Evolutionary conservation across 2,329 filamentous ascomycete genomes (phyloP), one percentile per base, ranked within the genome.

Genomic region (Madurella fahalii): DNA sequence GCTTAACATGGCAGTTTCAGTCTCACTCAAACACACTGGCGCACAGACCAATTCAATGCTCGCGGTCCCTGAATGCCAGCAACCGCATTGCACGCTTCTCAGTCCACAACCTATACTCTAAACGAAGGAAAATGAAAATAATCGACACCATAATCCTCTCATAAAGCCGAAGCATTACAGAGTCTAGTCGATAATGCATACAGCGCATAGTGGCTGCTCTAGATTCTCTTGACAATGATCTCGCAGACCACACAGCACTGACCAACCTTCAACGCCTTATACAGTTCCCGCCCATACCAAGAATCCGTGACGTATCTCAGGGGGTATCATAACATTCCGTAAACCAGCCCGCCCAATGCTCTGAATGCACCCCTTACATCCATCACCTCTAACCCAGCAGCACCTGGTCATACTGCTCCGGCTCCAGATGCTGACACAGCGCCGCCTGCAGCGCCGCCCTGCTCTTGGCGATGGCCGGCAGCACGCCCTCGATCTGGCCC

Each of bases 401-500:
- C 13, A 80, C 74, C 40, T 70, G 69, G 52, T 81, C 79, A 53
- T 79, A 77, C 56, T 73, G 67, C 37, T 72, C 70, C 34, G 67
- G 66, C 30, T 73, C 72, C 20, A 83, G 64, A 55, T 78, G 72
- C 43, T 70, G 67, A 37, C 75, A 70, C 54, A 84, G 62, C 37
- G 77, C 72, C 13, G 72, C 72, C 61, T 77, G 77, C 50, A 84
- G 61, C 3, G 77, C 74, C 2, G 79, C 79, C 47, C 70, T 72
- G 59, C 73, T 79, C 52, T 69, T 73, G 16, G 62, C 66, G 15
- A 84, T 74, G 34, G 77, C 74, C 1, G 77, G 77, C 5, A 76
- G 61, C 4, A 84, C 70, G 7, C 76, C 77, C 1, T 78, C 75
- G 13, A 81, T 75, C 67, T 82, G 81, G 53, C 73, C 69, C 40